Percentiles rank a stretch among this genome's conserved stretches.
These are phyloP conservation scores for Exutisphaerella laricina DNA, from an alignment of 2,329 filamentous ascomycete species.

Conservation along the genomic window DNA sequence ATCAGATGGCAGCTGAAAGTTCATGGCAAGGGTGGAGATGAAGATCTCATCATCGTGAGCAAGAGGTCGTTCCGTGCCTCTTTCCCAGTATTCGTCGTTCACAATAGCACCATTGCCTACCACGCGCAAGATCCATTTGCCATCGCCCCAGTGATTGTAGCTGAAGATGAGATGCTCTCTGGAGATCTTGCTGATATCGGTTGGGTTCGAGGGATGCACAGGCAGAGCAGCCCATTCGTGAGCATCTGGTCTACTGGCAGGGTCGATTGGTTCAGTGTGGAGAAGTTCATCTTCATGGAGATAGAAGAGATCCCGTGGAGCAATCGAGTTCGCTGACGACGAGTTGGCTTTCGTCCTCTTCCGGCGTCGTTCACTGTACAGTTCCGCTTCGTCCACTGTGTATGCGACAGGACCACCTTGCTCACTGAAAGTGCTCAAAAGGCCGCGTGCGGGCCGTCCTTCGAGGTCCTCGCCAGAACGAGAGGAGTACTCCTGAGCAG, in stretches of 20 bases:
- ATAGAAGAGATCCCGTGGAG: conserved; percentile 22
- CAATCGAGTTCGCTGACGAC: conserved; percentile 48
- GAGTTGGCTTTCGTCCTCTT: conserved; percentile 30
- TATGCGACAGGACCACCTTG: conserved; percentile 29
- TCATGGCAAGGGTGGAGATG: conserved; percentile 64
- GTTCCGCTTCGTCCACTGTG: conserved; percentile 49
- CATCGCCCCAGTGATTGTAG: conserved; percentile 55
- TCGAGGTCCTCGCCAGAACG: conserved; percentile 23
- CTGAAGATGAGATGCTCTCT: conserved; percentile 67
- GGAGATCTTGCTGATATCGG: conserved; percentile 66
- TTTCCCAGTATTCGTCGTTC: conserved; percentile 46
- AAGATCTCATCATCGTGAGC: conserved; percentile 62
- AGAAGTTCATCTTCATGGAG: conserved; percentile 14
- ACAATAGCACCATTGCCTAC: conserved; percentile 66
- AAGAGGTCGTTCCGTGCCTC: conserved; percentile 52
- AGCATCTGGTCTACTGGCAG: conserved; percentile 35
- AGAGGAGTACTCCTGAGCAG: conserved; percentile 10
- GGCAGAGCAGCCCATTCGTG: conserved; percentile 42
- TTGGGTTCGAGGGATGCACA: conserved; percentile 64
- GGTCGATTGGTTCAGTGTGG: conserved; percentile 25
- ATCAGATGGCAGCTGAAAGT: conserved; percentile 63
- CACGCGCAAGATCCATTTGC: conserved; percentile 61
- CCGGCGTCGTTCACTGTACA: conserved; percentile 14
- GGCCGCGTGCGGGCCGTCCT: conserved; percentile 25
- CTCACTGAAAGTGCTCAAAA: conserved; percentile 31